phyloP scores from a whole-genome alignment of 257 asterid genomes.

The Solanum sitiens region DNA sequence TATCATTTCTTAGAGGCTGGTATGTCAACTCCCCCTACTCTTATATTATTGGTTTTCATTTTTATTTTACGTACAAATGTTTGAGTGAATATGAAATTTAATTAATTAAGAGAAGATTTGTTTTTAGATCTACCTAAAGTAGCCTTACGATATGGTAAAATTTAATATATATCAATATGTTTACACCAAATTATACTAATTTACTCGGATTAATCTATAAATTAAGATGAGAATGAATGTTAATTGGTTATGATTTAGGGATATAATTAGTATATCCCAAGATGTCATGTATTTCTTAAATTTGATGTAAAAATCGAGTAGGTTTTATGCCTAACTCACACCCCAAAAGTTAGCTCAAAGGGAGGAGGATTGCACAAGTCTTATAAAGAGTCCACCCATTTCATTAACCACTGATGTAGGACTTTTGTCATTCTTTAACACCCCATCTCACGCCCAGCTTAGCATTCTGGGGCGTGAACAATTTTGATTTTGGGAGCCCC shows the following conservation, averaged over 20 bases:
- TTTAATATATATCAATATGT: too few species aligned
- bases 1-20: not conserved
- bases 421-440: too few species aligned
- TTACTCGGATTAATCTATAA: not conserved
- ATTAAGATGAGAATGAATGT: not conserved
- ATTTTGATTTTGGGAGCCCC: too few species aligned
- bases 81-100: not conserved
- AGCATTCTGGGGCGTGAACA: too few species aligned
- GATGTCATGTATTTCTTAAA: too few species aligned
- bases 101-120: not conserved
- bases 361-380: too few species aligned
- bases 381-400: too few species aligned
- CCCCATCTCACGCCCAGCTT: too few species aligned
- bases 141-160: not conserved
- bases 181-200: not conserved
- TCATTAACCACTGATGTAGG: too few species aligned
- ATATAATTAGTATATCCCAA: not conserved
- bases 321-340: too few species aligned
- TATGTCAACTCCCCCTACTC: not conserved
- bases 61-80: not conserved
- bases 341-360: too few species aligned
- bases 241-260: not conserved
- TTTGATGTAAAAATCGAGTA: too few species aligned
- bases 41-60: not conserved
- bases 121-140: not conserved